These are phyloP conservation scores for Camellia lanceoleosa DNA, from an alignment of 148 eudicot species.

Conservation along the genomic window DNA sequence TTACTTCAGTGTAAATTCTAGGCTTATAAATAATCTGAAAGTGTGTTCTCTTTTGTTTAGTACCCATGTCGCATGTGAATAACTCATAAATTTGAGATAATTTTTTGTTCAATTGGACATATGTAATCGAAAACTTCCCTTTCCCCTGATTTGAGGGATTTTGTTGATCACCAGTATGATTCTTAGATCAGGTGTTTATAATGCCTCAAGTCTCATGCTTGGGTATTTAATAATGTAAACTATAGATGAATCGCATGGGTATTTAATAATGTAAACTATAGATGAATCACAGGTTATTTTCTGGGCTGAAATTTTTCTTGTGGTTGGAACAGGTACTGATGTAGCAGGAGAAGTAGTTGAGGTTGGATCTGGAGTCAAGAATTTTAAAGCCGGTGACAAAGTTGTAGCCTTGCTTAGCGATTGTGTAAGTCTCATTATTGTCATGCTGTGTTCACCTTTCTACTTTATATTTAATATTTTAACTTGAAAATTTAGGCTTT, in stretches of 20 bases:
- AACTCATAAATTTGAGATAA: neutral
- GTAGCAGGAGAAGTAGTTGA: slow-evolving; percentile 82
- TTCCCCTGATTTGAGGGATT: neutral
- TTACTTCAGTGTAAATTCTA: neutral
- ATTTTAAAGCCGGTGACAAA: slow-evolving; percentile 73
- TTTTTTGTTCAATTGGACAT: neutral
- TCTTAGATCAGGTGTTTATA: too few species aligned
- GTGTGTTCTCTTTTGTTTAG: neutral
- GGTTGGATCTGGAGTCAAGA: slow-evolving; percentile 56
- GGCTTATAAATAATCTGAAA: neutral
- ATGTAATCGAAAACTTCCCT: neutral
- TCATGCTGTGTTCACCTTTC: neutral
- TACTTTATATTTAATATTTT: too few species aligned
- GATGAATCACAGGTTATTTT: neutral
- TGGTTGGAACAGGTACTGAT: slow-evolving; percentile 48
- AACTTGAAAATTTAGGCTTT: too few species aligned
- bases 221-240: neutral
- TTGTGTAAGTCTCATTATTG: slow-evolving; percentile 34
- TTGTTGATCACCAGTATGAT: neutral
- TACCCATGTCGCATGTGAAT: neutral
- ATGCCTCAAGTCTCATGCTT: neutral
- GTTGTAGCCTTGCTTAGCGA: slow-evolving; percentile 47
- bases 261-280: neutral
- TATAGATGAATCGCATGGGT: neutral
- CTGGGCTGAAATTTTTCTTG: slow-evolving; percentile 11